A percentile compares a stretch with the other conserved stretches of the same genome.
phyloP scores from a whole-genome alignment of 139 green algal species.

The Picochlorum sp. region DNA sequence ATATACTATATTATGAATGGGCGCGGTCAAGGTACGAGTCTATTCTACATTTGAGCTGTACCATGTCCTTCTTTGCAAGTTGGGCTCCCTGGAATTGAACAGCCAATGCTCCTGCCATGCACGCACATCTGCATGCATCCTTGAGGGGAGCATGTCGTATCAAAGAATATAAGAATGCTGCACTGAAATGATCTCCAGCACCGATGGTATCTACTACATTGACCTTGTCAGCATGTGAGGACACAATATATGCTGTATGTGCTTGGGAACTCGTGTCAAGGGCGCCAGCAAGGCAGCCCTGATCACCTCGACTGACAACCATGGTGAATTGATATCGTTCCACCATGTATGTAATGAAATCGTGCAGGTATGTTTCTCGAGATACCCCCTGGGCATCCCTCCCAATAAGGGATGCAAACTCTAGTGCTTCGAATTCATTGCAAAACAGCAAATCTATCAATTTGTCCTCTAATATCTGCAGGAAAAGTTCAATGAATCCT shows the following conservation, averaged over 20 bases:
- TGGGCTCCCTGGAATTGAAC: slow-evolving; percentile 47
- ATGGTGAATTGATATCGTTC: slow-evolving; percentile 16
- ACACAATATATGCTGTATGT: neutral
- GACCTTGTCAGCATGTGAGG: slow-evolving; percentile 1
- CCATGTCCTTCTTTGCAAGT: slow-evolving; percentile 8
- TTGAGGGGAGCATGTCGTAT: slow-evolving; percentile 30
- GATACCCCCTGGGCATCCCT: too few species aligned
- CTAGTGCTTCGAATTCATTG: slow-evolving; percentile 72
- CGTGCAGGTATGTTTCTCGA: neutral
- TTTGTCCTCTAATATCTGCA: slow-evolving; percentile 27
- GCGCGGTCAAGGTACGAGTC: too few species aligned
- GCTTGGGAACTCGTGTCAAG: neutral
- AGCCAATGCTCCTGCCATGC: slow-evolving; percentile 40
- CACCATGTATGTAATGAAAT: neutral
- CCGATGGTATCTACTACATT: slow-evolving; percentile 64
- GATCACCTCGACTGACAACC: slow-evolving; percentile 53
- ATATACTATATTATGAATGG: too few species aligned
- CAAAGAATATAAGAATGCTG: slow-evolving; percentile 59
- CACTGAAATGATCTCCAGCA: slow-evolving; percentile 67
- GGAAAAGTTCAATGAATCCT: slow-evolving; percentile 41
- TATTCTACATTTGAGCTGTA: neutral
- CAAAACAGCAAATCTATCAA: slow-evolving; percentile 75
- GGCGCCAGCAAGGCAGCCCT: slow-evolving; percentile 39
- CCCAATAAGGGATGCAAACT: slow-evolving; percentile 21
- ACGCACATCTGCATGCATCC: slow-evolving; percentile 33